phyloP scores from a whole-genome alignment of 805 yeast genomes.

The Isabelozyma rhagii region DNA sequence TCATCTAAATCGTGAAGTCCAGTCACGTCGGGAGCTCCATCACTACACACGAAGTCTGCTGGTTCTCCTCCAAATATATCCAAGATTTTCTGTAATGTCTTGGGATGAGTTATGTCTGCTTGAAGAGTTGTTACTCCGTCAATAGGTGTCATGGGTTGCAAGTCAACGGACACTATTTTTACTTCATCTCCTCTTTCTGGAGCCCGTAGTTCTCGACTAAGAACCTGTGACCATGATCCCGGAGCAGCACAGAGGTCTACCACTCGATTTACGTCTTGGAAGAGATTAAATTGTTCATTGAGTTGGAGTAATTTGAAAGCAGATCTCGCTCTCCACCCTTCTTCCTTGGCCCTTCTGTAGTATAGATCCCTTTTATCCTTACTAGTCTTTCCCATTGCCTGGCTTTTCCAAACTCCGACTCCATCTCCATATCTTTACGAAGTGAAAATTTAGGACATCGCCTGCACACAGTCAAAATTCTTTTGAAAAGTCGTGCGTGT shows the following conservation, averaged over 20 bases:
- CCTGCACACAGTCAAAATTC: neutral
- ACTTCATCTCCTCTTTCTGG: conserved; percentile 42
- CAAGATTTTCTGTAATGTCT: conserved; percentile 71
- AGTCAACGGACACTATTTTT: conserved; percentile 88
- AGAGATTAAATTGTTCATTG: conserved; percentile 83
- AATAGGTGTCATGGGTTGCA: conserved; percentile 98
- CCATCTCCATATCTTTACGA: neutral
- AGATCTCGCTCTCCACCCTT: conserved; percentile 96
- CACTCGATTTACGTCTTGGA: conserved; percentile 72
- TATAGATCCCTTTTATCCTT: conserved; percentile 93
- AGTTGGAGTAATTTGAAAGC: conserved; percentile 91
- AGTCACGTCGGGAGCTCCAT: conserved; percentile 98
- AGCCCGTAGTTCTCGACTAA: conserved; percentile 63
- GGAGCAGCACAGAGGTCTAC: conserved; percentile 99
- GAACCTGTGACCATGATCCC: conserved; percentile 97
- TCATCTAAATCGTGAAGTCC: conserved; percentile 96
- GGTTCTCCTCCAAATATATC: conserved; percentile 85
- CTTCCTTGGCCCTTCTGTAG: conserved; percentile 92
- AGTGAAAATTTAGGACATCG: neutral
- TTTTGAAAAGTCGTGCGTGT: neutral
- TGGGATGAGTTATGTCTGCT: conserved; percentile 97
- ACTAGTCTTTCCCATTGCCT: conserved; percentile 84
- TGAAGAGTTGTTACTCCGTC: conserved; percentile 85
- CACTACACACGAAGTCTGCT: conserved; percentile 94
- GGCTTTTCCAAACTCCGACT: too few relatives aligned